Evolutionary conservation across 208 protist genomes (phyloP).

Genomic region (Trypanosomatidae sp.): DNA sequence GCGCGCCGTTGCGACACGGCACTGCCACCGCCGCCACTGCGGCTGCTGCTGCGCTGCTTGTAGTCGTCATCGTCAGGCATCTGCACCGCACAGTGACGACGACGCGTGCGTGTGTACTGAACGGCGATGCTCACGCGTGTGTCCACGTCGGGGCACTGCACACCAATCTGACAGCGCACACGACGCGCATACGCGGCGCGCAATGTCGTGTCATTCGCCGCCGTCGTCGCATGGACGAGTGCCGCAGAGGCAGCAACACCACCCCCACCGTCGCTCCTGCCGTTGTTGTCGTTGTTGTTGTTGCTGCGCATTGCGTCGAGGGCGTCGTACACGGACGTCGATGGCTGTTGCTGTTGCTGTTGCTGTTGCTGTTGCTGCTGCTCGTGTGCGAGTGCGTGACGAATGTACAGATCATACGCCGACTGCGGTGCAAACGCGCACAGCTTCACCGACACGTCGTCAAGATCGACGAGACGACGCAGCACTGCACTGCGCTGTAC

Average conservation of each 20-base stretch:
- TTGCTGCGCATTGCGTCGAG: neutral
- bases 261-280: neutral
- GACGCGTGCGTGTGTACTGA: constrained; percentile 49
- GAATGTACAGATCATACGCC: constrained; percentile 79
- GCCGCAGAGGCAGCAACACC: too few species aligned
- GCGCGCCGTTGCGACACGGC: too few species aligned
- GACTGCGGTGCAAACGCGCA: constrained; percentile 61
- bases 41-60: too few species aligned
- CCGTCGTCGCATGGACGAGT: too few species aligned
- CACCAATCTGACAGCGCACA: too few species aligned
- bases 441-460: constrained; percentile 43
- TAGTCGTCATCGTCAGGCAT: constrained; percentile 61
- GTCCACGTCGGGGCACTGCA: too few species aligned
- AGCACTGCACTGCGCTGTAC: constrained; percentile 48
- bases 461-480: constrained; percentile 71
- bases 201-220: too few species aligned
- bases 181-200: too few species aligned
- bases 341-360: neutral
- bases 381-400: constrained; percentile 6
- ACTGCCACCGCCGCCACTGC: too few species aligned
- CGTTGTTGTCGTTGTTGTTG: neutral
- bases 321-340: neutral
- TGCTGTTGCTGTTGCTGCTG: neutral
- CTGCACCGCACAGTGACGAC: constrained; percentile 16
- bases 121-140: too few species aligned